A percentile compares a stretch with the other conserved stretches of the same genome.
These are phyloP conservation scores for Brassica rapa DNA, from an alignment of 345 rosid genomes.

Conservation along the genomic window DNA sequence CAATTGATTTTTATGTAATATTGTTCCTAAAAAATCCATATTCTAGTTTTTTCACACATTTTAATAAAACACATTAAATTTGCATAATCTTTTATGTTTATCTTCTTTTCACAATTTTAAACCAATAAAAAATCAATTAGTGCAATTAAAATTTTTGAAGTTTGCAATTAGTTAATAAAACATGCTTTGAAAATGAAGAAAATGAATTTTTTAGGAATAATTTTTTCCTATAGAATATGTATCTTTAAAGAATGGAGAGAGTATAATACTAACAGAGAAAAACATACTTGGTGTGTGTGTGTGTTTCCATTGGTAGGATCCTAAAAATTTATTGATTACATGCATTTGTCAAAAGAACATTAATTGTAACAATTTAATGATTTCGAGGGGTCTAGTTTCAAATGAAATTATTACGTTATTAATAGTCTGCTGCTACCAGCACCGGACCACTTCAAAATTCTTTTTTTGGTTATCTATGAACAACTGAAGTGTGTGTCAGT, in stretches of 20 bases:
- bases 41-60: no score
- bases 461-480: background rate
- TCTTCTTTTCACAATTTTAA: no score
- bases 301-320: background rate
- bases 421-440: background rate
- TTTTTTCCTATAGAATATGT: no score
- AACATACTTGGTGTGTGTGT: conserved; percentile 15
- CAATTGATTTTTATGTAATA: conserved; percentile 8
- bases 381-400: background rate
- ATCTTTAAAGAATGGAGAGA: no score
- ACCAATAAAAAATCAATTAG: no score
- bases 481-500: background rate
- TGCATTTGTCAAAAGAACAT: background rate
- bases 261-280: background rate
- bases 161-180: no score
- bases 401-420: background rate
- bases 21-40: background rate
- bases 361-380: conserved; percentile 14
- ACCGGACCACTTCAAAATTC: background rate
- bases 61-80: no score
- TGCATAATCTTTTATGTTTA: no score
- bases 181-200: no score
- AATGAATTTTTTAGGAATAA: no score
- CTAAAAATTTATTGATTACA: conserved; percentile 8
- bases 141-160: no score